Percentiles rank a stretch among this genome's conserved stretches.
Evolutionary conservation across 192 early-diverging fungal genomes (phyloP).

Genomic region (Entophlyctis luteolus): DNA sequence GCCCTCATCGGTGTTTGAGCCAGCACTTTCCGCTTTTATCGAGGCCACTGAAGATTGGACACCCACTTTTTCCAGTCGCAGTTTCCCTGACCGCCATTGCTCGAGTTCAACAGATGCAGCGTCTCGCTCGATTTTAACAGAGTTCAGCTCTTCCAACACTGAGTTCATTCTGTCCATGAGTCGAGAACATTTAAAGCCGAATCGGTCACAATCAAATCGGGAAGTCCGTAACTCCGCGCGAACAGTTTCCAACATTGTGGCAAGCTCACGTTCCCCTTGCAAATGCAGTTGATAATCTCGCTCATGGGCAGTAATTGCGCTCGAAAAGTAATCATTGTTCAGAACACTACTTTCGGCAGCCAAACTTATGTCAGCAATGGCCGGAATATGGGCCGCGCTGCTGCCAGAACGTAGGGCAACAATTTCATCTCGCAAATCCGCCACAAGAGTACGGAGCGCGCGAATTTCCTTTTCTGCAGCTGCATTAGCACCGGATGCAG

Average conservation of each 20-base stretch:
- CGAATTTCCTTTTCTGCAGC: constrained; percentile 39
- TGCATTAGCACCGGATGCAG: constrained; percentile 11
- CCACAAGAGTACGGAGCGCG: constrained; percentile 35
- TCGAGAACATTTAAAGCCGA: constrained; percentile 30
- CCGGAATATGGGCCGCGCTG: neutral
- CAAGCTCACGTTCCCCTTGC: constrained; percentile 37
- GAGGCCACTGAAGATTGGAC: neutral
- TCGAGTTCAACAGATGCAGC: constrained; percentile 31
- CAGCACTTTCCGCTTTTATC: neutral
- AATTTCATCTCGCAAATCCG: constrained; percentile 41
- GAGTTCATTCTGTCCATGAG: constrained; percentile 26
- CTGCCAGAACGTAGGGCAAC: constrained; percentile 16
- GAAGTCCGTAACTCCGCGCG: constrained; percentile 11
- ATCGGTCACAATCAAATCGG: constrained; percentile 34
- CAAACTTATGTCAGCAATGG: neutral
- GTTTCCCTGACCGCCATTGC: constrained; percentile 19
- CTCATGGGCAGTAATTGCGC: constrained; percentile 21
- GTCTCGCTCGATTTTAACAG: constrained; percentile 28
- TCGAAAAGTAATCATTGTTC: neutral
- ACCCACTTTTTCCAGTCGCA: neutral
- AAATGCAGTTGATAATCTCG: constrained; percentile 31
- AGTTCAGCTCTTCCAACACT: constrained; percentile 26
- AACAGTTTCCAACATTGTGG: constrained; percentile 15
- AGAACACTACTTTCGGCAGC: neutral
- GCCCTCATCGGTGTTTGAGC: neutral